Base-by-base conservation (phyloP, 345 rosid genomes). In the Toxicodendron radicans region DNA sequence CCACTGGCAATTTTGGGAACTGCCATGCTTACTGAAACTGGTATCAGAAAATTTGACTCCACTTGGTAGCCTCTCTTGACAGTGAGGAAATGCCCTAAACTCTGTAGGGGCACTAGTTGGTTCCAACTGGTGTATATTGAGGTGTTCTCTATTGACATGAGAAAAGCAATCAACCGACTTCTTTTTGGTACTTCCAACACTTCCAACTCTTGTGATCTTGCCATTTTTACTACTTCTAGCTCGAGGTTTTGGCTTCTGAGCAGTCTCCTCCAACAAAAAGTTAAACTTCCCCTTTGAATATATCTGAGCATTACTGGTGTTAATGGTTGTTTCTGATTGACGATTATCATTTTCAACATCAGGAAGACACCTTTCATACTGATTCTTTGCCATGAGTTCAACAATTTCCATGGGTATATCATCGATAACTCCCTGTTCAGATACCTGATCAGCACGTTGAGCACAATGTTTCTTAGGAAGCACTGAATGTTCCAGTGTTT, bases 391-490 rank as follows among this genome's bases (percentile, higher is more conserved):
- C 94, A 92, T 86, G 76, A 92, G 93, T 81, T 96, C 98, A 32
- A 86, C 98, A 68, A 96, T 92, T 76, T 92, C 99, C 98, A 92
- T 90, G 16, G 97, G 94, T 73, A 89, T 88, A 76, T 95, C 99
- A 85, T 93, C 99, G 43, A 48, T 68, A 79, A 64, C 71, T 77
- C 81, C 87, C 70, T 78, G 89, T 70, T 92, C 98, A 72, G 83
- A 52, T 7, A 67, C 74, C 60, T 74, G 83, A 75, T 78, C 91
- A 70, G 80, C 81, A 78, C 53, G 77, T 61, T 83, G 82, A 54
- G 79, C 74, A 73, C 54, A 52, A 33, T 75, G 83, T 63, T 81
- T 84, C 80, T 70, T 73, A 64, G 67, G 12, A 67, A 74, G 38
- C 43, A 79, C 73, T 52, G 80, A 63, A 77, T 58, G 77, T 24